Percentiles rank a stretch among this genome's conserved stretches.
These are phyloP conservation scores for Oropetium thomaeum DNA, from an alignment of 176 grass and related monocot genomes.

Conservation along the genomic window DNA sequence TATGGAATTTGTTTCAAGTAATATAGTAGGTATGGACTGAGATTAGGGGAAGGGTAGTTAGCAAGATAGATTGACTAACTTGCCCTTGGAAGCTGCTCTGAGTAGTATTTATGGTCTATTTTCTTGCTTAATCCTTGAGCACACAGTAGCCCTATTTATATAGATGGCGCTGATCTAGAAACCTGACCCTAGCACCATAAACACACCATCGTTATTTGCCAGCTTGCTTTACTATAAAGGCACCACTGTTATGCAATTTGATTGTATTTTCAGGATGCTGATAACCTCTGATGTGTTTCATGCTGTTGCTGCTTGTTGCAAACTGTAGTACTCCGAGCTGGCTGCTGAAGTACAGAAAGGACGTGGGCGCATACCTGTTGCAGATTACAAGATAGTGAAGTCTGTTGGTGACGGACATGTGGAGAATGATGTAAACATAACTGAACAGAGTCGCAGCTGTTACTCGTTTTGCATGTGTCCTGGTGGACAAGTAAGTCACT, in stretches of 20 bases:
- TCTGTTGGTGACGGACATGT: constrained; percentile 47
- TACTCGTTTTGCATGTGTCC: constrained; percentile 99
- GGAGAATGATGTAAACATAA: constrained; percentile 16
- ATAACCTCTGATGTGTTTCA: neutral
- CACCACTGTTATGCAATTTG: neutral
- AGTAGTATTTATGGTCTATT: too few relatives aligned
- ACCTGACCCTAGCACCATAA: too few relatives aligned
- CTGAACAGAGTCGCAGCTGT: constrained; percentile 58
- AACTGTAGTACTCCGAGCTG: constrained; percentile 78
- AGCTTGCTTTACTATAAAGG: neutral
- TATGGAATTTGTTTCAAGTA: constrained; percentile 4
- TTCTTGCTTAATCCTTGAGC: too few relatives aligned
- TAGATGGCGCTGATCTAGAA: too few relatives aligned
- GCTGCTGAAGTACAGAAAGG: constrained; percentile 78
- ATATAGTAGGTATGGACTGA: too few relatives aligned
- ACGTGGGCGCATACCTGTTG: constrained; percentile 95
- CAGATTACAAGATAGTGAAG: constrained; percentile 91
- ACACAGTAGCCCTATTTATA: too few relatives aligned
- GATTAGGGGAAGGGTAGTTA: too few relatives aligned
- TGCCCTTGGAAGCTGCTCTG: too few relatives aligned
- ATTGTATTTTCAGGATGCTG: constrained; percentile 18
- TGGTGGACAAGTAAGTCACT: constrained; percentile 70
- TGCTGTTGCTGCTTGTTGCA: constrained; percentile 22
- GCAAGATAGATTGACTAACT: too few relatives aligned
- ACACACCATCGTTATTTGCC: constrained; percentile 25